A percentile compares a stretch with the other conserved stretches of the same genome.
These are phyloP conservation scores for Smithsoniella earleae DNA, from an alignment of 163 green algal genomes.

Conservation along the genomic window DNA sequence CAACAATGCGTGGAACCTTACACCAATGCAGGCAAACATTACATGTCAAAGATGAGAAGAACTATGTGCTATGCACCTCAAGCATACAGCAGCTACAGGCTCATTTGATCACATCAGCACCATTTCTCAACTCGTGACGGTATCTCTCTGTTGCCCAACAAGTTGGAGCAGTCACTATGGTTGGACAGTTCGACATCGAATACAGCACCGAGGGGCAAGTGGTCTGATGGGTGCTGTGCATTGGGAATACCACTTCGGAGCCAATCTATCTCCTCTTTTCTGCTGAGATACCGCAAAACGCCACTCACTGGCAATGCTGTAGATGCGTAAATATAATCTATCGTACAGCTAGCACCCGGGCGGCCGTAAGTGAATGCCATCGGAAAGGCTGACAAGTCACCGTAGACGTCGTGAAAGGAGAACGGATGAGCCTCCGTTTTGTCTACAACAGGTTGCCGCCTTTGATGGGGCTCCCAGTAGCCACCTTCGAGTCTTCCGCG, in stretches of 20 bases:
- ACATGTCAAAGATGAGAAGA: no score
- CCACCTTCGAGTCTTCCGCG: constrained; percentile 22
- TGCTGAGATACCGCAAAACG: not conserved
- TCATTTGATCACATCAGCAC: no score
- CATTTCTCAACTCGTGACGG: no score
- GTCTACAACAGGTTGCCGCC: constrained; percentile 5
- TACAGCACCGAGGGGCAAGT: constrained; percentile 8
- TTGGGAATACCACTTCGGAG: constrained; percentile 8
- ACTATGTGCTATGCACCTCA: no score
- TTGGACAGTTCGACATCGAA: constrained; percentile 19
- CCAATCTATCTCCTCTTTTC: not conserved
- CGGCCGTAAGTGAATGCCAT: constrained; percentile 3
- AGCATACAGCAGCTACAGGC: no score
- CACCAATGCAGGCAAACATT: no score
- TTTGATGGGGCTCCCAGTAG: constrained; percentile 27
- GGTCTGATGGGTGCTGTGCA: constrained; percentile 20
- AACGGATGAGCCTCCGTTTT: constrained; percentile 2
- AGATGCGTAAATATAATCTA: constrained; percentile 23
- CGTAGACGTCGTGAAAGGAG: constrained; percentile 1
- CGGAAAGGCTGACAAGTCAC: not conserved
- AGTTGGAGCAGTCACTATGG: no score
- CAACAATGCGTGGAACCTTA: no score
- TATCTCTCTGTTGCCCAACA: no score
- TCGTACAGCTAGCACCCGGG: not conserved
- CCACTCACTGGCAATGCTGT: not conserved